These are phyloP conservation scores for Bryoglossum gracile DNA, from an alignment of 495 filamentous ascomycete genomes.

Conservation along the genomic window DNA sequence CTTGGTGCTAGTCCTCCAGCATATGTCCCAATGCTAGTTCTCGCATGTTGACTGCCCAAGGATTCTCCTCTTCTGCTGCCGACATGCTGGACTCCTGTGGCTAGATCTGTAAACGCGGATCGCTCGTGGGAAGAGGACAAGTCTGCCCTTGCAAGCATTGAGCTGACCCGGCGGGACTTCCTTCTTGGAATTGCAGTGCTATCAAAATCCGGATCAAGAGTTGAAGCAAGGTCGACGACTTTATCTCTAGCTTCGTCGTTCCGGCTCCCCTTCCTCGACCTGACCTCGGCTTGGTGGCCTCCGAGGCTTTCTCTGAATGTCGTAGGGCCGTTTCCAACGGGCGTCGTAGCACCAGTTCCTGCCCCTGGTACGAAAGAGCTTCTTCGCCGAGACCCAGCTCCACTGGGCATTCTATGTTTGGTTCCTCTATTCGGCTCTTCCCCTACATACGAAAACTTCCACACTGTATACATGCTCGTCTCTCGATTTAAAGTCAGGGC, in stretches of 20 bases:
- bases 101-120: conserved; percentile 63
- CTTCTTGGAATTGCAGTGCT: conserved; percentile 57
- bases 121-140: conserved; percentile 71
- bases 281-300: conserved; percentile 38
- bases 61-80: conserved; percentile 59
- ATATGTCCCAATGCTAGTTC: conserved; percentile 40
- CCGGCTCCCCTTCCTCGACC: conserved; percentile 33
- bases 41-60: conserved; percentile 58
- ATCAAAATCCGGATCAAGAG: conserved; percentile 73
- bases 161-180: conserved; percentile 83
- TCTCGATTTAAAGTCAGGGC: conserved; percentile 76
- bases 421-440: conserved; percentile 42
- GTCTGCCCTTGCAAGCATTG: conserved; percentile 84
- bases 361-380: conserved; percentile 80
- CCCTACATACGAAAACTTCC: conserved; percentile 64
- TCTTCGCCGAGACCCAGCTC: conserved; percentile 58
- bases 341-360: conserved; percentile 73
- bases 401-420: conserved; percentile 34
- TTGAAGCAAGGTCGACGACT: conserved; percentile 57
- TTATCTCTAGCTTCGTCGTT: conserved; percentile 26
- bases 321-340: conserved; percentile 47
- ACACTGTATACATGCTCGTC: conserved; percentile 66
- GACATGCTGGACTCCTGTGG: conserved; percentile 41
- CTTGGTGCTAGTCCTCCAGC: conserved; percentile 15
- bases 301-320: conserved; percentile 43